phyloP scores from a whole-genome alignment of 495 filamentous ascomycete species.

The Penicillium desertorum region DNA sequence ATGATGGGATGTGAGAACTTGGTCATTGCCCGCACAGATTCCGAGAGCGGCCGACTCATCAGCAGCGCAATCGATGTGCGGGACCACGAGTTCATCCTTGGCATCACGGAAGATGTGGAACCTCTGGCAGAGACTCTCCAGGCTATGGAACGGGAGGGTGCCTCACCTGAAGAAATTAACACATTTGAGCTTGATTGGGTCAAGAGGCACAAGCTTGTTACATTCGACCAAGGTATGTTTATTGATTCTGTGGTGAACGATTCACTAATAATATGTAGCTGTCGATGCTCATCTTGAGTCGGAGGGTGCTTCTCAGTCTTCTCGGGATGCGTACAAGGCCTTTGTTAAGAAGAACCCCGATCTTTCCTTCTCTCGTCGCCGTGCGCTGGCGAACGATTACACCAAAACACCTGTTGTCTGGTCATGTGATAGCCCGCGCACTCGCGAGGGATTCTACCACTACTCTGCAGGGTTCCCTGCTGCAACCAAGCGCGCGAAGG shows the following conservation, averaged over 20 bases:
- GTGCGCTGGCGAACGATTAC: constrained; percentile 64
- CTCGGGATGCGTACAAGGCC: constrained; percentile 64
- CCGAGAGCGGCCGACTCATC: constrained; percentile 86
- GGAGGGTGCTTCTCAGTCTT: constrained; percentile 57
- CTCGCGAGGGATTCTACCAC: constrained; percentile 94
- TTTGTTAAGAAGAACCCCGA: constrained; percentile 61
- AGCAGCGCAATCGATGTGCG: constrained; percentile 88
- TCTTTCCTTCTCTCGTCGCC: constrained; percentile 72
- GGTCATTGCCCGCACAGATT: constrained; percentile 91
- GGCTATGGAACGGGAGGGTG: constrained; percentile 78
- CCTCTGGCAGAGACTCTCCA: constrained; percentile 89
- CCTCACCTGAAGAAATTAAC: constrained; percentile 76
- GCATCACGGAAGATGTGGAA: constrained; percentile 68
- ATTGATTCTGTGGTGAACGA: neutral
- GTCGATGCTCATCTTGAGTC: constrained; percentile 69
- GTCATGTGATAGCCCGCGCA: constrained; percentile 89
- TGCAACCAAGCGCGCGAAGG: constrained; percentile 88
- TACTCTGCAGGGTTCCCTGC: constrained; percentile 84
- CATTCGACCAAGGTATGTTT: constrained; percentile 77
- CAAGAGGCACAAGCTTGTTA: constrained; percentile 78
- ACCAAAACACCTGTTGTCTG: constrained; percentile 71
- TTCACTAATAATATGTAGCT: constrained; percentile 44
- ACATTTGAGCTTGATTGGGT: constrained; percentile 86
- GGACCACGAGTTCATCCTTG: constrained; percentile 95
- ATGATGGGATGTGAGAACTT: constrained; percentile 94